phyloP scores from a whole-genome alignment of 495 filamentous ascomycete species.

The Letharia columbiana region DNA sequence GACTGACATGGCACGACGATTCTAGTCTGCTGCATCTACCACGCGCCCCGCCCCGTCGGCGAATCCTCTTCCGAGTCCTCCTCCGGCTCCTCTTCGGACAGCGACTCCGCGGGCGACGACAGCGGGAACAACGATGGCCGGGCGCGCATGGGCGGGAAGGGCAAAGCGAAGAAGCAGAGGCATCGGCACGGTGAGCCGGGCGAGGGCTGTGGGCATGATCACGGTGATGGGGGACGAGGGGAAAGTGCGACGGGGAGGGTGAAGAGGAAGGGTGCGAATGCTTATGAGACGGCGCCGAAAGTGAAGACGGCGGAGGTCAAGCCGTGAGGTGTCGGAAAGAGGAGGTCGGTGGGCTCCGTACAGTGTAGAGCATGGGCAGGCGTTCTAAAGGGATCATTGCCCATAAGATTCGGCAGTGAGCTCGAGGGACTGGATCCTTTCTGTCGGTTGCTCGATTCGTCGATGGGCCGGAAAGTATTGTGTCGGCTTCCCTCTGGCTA shows the following conservation, averaged over 20 bases:
- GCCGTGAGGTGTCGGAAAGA: neutral
- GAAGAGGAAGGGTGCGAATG: constrained; percentile 68
- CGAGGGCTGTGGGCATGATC: constrained; percentile 34
- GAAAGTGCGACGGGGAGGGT: constrained; percentile 31
- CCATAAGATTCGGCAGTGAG: neutral
- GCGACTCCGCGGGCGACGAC: constrained; percentile 39
- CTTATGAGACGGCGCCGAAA: constrained; percentile 78
- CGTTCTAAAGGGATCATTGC: neutral
- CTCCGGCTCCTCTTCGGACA: constrained; percentile 53
- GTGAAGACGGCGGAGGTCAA: constrained; percentile 14
- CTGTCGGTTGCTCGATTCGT: neutral
- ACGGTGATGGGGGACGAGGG: constrained; percentile 28
- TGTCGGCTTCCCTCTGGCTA: too few species aligned
- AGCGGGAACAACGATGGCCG: constrained; percentile 32
- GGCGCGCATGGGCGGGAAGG: constrained; percentile 20
- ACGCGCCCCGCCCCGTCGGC: constrained; percentile 69
- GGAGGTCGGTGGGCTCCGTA: neutral
- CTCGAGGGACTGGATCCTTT: neutral
- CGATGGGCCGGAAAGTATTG: neutral
- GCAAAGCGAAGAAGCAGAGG: constrained; percentile 17
- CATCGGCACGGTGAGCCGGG: constrained; percentile 33
- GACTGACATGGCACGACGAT: too few species aligned
- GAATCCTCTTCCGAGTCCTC: constrained; percentile 75
- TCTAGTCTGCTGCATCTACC: constrained; percentile 98
- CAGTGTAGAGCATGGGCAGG: neutral